Conservation (phyloP, 352 stramenopile genomes). For the Phytopythium boreale region DNA sequence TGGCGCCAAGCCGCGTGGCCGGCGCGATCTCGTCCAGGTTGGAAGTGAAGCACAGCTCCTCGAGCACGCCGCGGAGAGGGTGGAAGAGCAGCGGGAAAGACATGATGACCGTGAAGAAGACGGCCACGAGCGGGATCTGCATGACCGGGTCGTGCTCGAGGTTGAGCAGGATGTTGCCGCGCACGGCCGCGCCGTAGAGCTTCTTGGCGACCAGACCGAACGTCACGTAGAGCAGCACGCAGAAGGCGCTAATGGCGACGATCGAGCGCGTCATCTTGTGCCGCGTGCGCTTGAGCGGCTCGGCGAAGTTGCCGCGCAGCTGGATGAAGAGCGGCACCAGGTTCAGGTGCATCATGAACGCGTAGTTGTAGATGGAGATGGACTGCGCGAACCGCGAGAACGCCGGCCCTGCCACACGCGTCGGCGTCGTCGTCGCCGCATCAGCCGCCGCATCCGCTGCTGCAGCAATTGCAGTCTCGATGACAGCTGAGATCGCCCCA, state of each 20-base stretch:
- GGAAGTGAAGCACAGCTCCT: conserved; percentile 52
- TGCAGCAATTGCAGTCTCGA: conserved; percentile 15
- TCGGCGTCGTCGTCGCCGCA: conserved; percentile 18
- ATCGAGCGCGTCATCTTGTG: conserved; percentile 61
- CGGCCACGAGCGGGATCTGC: conserved; percentile 59
- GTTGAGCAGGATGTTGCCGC: conserved; percentile 80
- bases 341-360: conserved; percentile 87
- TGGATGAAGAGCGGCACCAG: conserved; percentile 73
- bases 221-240: conserved; percentile 54
- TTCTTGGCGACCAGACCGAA: conserved; percentile 51
- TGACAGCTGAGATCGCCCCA: neutral
- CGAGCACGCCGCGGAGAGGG: conserved; percentile 53
- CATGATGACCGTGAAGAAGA: conserved; percentile 70
- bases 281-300: conserved; percentile 40
- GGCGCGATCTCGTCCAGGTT: conserved; percentile 45
- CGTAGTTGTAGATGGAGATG: conserved; percentile 79
- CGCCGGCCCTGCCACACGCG: conserved; percentile 22
- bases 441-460: conserved; percentile 10
- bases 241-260: conserved; percentile 42
- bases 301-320: conserved; percentile 51
- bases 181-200: conserved; percentile 52
- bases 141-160: conserved; percentile 70
- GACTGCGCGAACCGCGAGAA: conserved; percentile 50
- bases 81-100: conserved; percentile 78
- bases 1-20: conserved; percentile 43